Evolutionary conservation across 2,329 filamentous ascomycete species (phyloP), one percentile per base, ranked within the genome.

Genomic region (Fusarium concolor): DNA sequence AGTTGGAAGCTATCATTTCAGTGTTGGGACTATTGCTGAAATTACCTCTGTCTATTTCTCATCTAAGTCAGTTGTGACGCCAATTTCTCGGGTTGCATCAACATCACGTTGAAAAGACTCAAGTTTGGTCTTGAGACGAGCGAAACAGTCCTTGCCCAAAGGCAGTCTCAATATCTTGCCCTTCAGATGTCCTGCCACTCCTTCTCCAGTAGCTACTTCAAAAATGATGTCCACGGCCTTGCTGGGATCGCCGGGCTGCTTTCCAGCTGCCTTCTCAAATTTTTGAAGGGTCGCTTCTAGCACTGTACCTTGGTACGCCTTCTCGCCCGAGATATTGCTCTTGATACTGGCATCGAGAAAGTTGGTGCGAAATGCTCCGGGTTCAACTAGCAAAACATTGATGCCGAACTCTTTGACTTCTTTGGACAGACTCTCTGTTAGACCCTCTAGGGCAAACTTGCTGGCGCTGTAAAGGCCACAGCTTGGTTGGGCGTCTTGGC

Each of bases 301-400:
- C 1, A 71, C 65, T 3, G 72, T 75, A 20, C 70, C 76, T 42
- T 76, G 63, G 52, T 80, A 80, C 2, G 70, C 68, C 11, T 70
- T 63, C 3, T 68, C 65, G 12, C 66, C 63, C 2, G 60, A 50
- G 8, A 68, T 61, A 10, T 72, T 62, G 46, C 59, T 75, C 33
- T 67, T 65, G 6, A 65, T 29, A 35, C 67, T 74, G 47, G 73
- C 71, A 39, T 59, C 58, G 22, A 85, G 72, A 54, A 85, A 81
- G n/a, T 80, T 80, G 12, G 84, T 86, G 4, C 84, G 77, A 63
- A 85, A 86, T 38, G 79, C 81, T 3, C 85, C 84, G 1, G 82
- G 83, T 68, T 86, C 83, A 20, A 86, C 76, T 14, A 83, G 75
- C 5, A 81, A 78, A 17, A 81, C 81, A 14, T 73, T 52, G 55